Conservation (phyloP, 1,284 basidiomycete species). For the Rhodotorula sp. region DNA sequence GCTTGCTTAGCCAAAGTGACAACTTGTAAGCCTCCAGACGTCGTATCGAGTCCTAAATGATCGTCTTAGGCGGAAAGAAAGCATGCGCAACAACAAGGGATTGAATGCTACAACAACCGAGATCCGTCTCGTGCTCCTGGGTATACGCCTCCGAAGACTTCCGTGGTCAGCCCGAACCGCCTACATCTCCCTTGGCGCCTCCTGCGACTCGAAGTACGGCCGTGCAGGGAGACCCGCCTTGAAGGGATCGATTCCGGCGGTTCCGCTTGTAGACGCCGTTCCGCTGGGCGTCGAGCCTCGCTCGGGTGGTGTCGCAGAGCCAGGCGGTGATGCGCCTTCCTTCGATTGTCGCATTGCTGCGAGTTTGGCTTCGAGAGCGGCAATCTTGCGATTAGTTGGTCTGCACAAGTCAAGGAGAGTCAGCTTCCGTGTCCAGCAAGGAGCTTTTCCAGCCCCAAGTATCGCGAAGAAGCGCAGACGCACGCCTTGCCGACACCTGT, state of each 20-base stretch:
- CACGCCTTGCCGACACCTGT: conserved; percentile 63
- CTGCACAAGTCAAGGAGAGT: background rate
- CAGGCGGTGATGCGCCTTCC: background rate
- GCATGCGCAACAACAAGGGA: too few relatives aligned
- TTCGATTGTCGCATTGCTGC: conserved; percentile 59
- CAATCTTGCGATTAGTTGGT: conserved; percentile 70
- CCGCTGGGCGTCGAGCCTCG: background rate
- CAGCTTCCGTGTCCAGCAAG: background rate
- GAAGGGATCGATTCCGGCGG: conserved; percentile 2
- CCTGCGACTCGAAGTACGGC: conserved; percentile 12
- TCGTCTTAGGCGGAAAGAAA: too few relatives aligned
- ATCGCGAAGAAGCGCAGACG: conserved; percentile 41
- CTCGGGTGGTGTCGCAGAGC: background rate
- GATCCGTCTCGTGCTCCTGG: too few relatives aligned
- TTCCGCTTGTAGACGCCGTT: background rate
- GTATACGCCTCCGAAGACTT: too few relatives aligned
- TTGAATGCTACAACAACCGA: background rate
- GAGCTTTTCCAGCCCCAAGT: background rate
- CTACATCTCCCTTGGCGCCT: conserved; percentile 18
- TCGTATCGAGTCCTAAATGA: too few relatives aligned
- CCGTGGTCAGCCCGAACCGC: background rate
- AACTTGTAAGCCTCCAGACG: too few relatives aligned
- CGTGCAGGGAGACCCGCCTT: conserved; percentile 8
- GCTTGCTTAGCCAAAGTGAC: too few relatives aligned
- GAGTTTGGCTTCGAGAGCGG: conserved; percentile 91